Conservation (phyloP, 805 yeast genomes). For the Starmerella powellii region DNA sequence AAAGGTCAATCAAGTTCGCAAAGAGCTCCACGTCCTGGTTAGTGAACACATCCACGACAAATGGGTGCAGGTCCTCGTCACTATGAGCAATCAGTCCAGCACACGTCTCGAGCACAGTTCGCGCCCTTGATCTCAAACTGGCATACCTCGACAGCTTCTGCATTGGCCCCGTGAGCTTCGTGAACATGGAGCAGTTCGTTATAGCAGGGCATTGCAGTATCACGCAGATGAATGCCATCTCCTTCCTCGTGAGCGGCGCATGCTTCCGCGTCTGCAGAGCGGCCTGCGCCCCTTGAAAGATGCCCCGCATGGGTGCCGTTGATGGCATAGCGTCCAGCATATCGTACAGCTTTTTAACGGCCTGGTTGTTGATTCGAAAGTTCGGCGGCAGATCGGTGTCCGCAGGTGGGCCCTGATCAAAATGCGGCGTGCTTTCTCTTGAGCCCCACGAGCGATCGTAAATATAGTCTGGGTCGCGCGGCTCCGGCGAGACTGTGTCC, state of each 20-base stretch:
- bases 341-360: conserved; percentile 14
- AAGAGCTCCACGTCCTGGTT: conserved; percentile 36
- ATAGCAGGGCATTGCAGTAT: conserved; percentile 23
- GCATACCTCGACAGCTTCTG: conserved; percentile 24
- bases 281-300: conserved; percentile 23
- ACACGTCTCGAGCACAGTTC: conserved; percentile 55
- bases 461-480: too few relatives aligned
- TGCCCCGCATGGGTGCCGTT: conserved; percentile 24
- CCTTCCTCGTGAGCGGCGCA: conserved; percentile 14
- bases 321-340: conserved; percentile 16
- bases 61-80: conserved; percentile 1
- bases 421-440: too few relatives aligned
- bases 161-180: conserved; percentile 25
- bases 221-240: conserved; percentile 20
- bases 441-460: too few relatives aligned
- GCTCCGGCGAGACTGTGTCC: too few relatives aligned
- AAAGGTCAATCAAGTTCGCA: conserved; percentile 44
- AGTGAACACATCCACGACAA: conserved; percentile 26
- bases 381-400: too few relatives aligned
- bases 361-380: conserved; percentile 9
- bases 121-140: conserved; percentile 31
- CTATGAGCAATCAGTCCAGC: conserved; percentile 51
- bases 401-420: too few relatives aligned
- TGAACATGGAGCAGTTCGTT: conserved; percentile 25
- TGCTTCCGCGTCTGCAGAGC: conserved; percentile 20